Base-by-base conservation (phyloP, 2,329 filamentous ascomycete genomes). In the Biscogniauxia sp. region DNA sequence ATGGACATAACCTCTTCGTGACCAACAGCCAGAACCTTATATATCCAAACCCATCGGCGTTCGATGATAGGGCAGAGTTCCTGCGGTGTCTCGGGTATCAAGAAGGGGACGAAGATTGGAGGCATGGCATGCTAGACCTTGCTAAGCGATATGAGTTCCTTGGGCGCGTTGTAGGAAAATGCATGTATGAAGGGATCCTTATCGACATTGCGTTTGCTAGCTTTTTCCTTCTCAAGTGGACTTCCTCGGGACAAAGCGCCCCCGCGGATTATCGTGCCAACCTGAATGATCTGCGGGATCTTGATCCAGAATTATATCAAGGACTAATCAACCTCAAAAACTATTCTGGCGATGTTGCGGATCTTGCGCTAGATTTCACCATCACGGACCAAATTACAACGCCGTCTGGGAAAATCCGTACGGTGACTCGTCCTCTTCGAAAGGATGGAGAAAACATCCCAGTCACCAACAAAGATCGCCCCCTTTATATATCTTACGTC, bases 181-280 rank as follows among this genome's bases (percentile, higher is more conserved):
- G 95, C 76, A 81, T 99, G 70, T 99, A 99, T 72, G 95, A 99
- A 77, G 93, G 93, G 0, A 98, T 99, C 52, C 82, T 99, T 2
- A 88, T 98, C 53, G 93, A 99, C 75, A 88, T 97, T 61, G 87
- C 87, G 55, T 99, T 99, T 79, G 93, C 94, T 0, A 89, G 91
- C 0, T 99, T 99, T 79, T 99, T 99, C 77, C 84, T 99, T 6
- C 84, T 97, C 61, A 97, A 98, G 74, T 99, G 95, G 95, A 87
- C 93, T 2, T 83, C 94, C 57, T 88, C 89, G 11, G 89, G 89
- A 17, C 79, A 78, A 87, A 73, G 72, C 17, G 72, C 72, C 1
- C 69, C 74, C 56, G 84, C 85, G 11, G 84, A 86, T 9, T 97
- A 96, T 77, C 90, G 93, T 56, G 90, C 93, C n/a, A 97, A 91